phyloP scores from a whole-genome alignment of 495 filamentous ascomycete genomes.

The Penicillium arizonense region DNA sequence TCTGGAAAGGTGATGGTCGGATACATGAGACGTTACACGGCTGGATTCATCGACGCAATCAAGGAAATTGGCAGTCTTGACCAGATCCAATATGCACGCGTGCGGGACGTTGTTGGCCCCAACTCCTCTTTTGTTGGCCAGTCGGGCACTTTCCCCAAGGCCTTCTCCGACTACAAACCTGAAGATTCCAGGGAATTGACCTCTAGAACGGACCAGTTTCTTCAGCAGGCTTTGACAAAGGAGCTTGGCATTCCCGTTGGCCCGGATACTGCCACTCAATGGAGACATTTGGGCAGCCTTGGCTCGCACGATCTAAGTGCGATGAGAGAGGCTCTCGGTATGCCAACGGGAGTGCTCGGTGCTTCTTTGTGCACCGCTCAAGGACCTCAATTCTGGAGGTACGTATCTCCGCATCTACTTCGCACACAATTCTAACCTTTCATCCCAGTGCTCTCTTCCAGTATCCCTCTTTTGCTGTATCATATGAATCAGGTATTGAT shows the following conservation, averaged over 20 bases:
- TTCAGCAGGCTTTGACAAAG: slow-evolving; percentile 3
- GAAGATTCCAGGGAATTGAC: slow-evolving; percentile 17
- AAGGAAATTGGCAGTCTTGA: slow-evolving; percentile 28
- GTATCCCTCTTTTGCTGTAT: slow-evolving; percentile 37
- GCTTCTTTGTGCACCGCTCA: slow-evolving; percentile 5
- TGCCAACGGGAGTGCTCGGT: slow-evolving; percentile 10
- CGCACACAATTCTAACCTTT: not conserved
- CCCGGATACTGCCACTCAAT: slow-evolving; percentile 1
- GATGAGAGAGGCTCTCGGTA: slow-evolving; percentile 47
- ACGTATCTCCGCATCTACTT: not conserved
- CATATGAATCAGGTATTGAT: slow-evolving; percentile 50
- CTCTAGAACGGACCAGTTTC: slow-evolving; percentile 7
- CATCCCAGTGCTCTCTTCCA: slow-evolving; percentile 6
- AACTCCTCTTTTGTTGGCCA: slow-evolving; percentile 44
- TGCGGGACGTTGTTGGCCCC: slow-evolving; percentile 44
- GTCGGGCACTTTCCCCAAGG: slow-evolving; percentile 39
- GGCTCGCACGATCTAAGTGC: slow-evolving; percentile 44
- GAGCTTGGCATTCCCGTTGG: slow-evolving; percentile 6
- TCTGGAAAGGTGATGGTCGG: slow-evolving; percentile 42
- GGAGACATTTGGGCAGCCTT: slow-evolving; percentile 32
- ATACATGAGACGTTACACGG: slow-evolving; percentile 46
- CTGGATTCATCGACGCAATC: slow-evolving; percentile 35
- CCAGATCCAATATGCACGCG: slow-evolving; percentile 40
- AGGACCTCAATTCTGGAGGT: slow-evolving; percentile 9
- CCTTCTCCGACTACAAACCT: slow-evolving; percentile 29